Evolutionary conservation across 257 asterid species (phyloP).

Genomic region (Solanum ahanhuiri): DNA sequence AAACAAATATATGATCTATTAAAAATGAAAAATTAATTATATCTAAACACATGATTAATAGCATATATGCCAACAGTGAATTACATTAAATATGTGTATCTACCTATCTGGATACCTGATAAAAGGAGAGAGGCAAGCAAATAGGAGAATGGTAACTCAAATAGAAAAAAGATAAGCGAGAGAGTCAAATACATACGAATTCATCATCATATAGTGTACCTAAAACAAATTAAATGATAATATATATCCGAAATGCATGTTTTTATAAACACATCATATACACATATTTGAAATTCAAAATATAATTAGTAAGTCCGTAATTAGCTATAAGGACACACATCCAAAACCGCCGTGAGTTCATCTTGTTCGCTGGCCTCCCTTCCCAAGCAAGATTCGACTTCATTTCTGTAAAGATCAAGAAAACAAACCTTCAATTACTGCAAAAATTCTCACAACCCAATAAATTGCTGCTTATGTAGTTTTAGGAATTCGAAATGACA

Average conservation of each 20-base stretch:
- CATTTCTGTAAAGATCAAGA: background rate
- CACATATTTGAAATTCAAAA: too few species aligned
- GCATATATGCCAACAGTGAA: too few species aligned
- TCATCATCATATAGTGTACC: too few species aligned
- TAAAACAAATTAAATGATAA: too few species aligned
- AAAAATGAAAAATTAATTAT: too few species aligned
- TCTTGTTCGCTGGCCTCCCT: background rate
- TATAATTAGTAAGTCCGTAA: background rate
- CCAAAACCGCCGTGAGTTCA: background rate
- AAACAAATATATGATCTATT: too few species aligned
- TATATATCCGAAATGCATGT: too few species aligned
- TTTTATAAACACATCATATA: background rate
- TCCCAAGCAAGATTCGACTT: background rate
- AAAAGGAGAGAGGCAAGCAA: background rate
- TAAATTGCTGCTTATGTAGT: slow-evolving; percentile 9
- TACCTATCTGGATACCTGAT: too few species aligned
- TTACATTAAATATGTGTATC: too few species aligned
- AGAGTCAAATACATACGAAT: too few species aligned
- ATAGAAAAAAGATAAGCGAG: background rate
- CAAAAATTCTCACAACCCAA: background rate
- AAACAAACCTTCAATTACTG: background rate
- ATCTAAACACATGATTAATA: too few species aligned
- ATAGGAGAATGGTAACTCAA: too few species aligned
- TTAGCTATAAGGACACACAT: background rate
- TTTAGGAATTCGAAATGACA: slow-evolving; percentile 33